A percentile compares a stretch with the other conserved stretches of the same genome.
Conservation (phyloP, 108 stramenopile species). For the Nitzschia palea region DNA sequence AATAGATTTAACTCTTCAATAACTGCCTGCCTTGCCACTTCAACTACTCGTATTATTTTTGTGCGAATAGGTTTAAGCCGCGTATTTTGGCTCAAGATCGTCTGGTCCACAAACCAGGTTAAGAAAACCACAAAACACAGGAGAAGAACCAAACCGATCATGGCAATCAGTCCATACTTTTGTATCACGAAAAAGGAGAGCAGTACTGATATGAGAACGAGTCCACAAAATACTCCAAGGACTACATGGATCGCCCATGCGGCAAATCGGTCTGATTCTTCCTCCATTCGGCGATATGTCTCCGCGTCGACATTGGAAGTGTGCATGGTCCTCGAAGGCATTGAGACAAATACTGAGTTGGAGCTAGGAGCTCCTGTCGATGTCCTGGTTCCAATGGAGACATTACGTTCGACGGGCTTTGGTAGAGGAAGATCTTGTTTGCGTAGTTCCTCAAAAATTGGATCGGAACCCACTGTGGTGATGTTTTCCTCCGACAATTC, state of each 20-base stretch:
- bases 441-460: neutral
- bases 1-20: slow-evolving; percentile 29
- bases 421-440: neutral
- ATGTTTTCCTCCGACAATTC: neutral
- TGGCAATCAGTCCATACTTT: slow-evolving; percentile 25
- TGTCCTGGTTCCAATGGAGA: neutral
- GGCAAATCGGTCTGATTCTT: slow-evolving; percentile 20
- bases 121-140: slow-evolving; percentile 16
- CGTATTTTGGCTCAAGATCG: slow-evolving; percentile 19
- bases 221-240: slow-evolving; percentile 21
- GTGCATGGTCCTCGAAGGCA: slow-evolving; percentile 14
- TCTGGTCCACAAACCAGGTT: slow-evolving; percentile 28
- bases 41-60: slow-evolving; percentile 21
- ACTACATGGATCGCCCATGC: slow-evolving; percentile 35
- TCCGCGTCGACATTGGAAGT: slow-evolving; percentile 7
- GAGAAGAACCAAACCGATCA: slow-evolving; percentile 11
- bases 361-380: neutral
- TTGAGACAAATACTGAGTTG: neutral
- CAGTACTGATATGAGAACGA: slow-evolving; percentile 9
- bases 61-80: slow-evolving; percentile 26
- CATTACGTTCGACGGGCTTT: neutral
- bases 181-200: slow-evolving; percentile 24
- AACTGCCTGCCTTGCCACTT: slow-evolving; percentile 12
- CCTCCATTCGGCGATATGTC: slow-evolving; percentile 10
- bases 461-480: neutral